These are phyloP conservation scores for Sclerotinia nivalis DNA, from an alignment of 2,329 filamentous ascomycete genomes.

Conservation along the genomic window DNA sequence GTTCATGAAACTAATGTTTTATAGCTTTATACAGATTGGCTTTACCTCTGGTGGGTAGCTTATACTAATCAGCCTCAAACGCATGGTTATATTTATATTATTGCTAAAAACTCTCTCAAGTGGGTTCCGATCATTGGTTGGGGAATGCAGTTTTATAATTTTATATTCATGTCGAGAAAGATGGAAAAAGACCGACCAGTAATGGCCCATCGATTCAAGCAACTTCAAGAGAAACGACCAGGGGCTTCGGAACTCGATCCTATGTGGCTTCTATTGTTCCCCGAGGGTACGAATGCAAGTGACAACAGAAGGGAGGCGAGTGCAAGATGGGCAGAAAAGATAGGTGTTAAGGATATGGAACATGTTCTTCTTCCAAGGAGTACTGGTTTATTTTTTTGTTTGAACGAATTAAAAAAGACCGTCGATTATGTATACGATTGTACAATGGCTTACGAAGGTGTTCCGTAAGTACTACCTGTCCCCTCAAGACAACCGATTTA, in stretches of 20 bases:
- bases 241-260: slow-evolving; percentile 65
- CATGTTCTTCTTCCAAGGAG: slow-evolving; percentile 77
- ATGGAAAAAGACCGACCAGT: slow-evolving; percentile 77
- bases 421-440: slow-evolving; percentile 89
- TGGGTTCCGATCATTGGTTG: slow-evolving; percentile 77
- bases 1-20: slow-evolving; percentile 29
- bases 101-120: slow-evolving; percentile 83
- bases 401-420: slow-evolving; percentile 71
- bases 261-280: slow-evolving; percentile 90
- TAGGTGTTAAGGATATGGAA: slow-evolving; percentile 68
- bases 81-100: slow-evolving; percentile 87
- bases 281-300: slow-evolving; percentile 82
- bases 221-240: slow-evolving; percentile 61
- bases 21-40: slow-evolving; percentile 83
- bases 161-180: slow-evolving; percentile 89
- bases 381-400: slow-evolving; percentile 76
- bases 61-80: slow-evolving; percentile 74
- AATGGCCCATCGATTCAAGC: slow-evolving; percentile 71
- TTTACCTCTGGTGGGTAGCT: slow-evolving; percentile 93
- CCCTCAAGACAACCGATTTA: background rate
- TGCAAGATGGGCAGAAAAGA: slow-evolving; percentile 74
- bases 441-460: slow-evolving; percentile 92
- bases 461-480: slow-evolving; percentile 63
- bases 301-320: slow-evolving; percentile 70
- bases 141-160: slow-evolving; percentile 83